phyloP scores from a whole-genome alignment of 1,284 basidiomycete genomes.

The Cryptococcus hybrid region DNA sequence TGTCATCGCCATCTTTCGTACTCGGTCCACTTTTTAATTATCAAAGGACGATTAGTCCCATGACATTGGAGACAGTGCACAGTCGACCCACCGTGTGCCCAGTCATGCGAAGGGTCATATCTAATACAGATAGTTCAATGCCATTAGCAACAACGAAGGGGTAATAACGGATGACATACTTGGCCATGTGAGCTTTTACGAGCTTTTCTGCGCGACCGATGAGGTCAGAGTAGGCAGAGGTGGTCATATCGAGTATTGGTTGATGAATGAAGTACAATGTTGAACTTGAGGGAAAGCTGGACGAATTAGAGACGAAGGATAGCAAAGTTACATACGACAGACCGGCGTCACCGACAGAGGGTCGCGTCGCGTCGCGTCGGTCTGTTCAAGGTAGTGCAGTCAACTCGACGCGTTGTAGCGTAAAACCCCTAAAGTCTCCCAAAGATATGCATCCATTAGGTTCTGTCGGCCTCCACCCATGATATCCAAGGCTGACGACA shows the following conservation, averaged over 20 bases:
- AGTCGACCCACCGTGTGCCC: conserved; percentile 66
- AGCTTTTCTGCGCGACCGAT: conserved; percentile 64
- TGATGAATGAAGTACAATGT: neutral
- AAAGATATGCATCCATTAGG: no score
- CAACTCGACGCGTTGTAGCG: neutral
- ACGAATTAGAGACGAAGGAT: neutral
- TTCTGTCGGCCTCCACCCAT: no score
- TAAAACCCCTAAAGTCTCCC: no score
- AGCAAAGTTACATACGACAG: neutral
- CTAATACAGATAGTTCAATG: conserved; percentile 5
- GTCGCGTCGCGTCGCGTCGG: neutral
- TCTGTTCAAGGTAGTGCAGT: neutral
- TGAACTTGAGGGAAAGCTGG: neutral
- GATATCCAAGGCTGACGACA: no score
- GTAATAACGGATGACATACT: conserved; percentile 26
- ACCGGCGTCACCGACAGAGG: no score
- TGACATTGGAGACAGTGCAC: neutral
- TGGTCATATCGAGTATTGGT: neutral
- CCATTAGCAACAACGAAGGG: neutral
- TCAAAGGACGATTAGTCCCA: neutral
- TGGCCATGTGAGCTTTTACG: conserved; percentile 72
- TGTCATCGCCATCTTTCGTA: conserved; percentile 68
- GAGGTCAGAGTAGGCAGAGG: conserved; percentile 22
- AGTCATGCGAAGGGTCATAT: conserved; percentile 89
- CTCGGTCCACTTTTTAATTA: conserved; percentile 65